A percentile compares a stretch with the other conserved stretches of the same genome.
phyloP scores from a whole-genome alignment of 192 early-diverging fungal species.

The Pilobolus umbonatus region DNA sequence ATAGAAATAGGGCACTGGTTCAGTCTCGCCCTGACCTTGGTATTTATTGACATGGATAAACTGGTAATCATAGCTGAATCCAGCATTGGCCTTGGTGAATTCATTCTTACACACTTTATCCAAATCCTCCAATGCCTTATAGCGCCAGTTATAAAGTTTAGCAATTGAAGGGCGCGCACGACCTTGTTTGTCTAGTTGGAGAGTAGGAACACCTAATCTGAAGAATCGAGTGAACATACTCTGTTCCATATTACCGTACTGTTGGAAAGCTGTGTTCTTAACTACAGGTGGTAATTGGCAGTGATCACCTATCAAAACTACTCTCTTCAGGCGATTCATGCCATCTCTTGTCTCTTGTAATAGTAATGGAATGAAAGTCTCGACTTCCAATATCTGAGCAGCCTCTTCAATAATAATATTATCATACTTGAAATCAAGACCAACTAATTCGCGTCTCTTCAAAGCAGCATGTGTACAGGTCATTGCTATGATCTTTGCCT shows the following conservation, averaged over 20 bases:
- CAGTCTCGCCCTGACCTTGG: conserved; percentile 73
- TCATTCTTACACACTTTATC: conserved; percentile 41
- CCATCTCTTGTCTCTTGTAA: conserved; percentile 71
- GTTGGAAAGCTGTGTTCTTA: conserved; percentile 76
- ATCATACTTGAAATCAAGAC: conserved; percentile 91
- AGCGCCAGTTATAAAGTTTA: conserved; percentile 82
- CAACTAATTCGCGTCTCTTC: conserved; percentile 76
- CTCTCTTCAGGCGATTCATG: conserved; percentile 69
- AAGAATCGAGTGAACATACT: conserved; percentile 89
- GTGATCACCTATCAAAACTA: conserved; percentile 97
- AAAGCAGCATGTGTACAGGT: conserved; percentile 96
- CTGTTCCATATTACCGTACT: conserved; percentile 93
- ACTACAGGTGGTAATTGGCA: conserved; percentile 97
- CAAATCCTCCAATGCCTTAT: conserved; percentile 69
- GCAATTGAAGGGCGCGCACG: conserved; percentile 79
- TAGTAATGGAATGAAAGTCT: conserved; percentile 89
- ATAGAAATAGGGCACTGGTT: conserved; percentile 82
- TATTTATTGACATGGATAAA: conserved; percentile 81
- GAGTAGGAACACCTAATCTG: conserved; percentile 86
- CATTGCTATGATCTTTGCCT: conserved; percentile 96
- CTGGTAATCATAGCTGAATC: conserved; percentile 85
- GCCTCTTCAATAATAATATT: conserved; percentile 97
- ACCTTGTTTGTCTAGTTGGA: conserved; percentile 86
- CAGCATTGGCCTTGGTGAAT: conserved; percentile 74
- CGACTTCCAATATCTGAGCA: conserved; percentile 92